A percentile compares a stretch with the other conserved stretches of the same genome.
Conservation (phyloP, 257 asterid genomes). For the Nicotiana knightiana region DNA sequence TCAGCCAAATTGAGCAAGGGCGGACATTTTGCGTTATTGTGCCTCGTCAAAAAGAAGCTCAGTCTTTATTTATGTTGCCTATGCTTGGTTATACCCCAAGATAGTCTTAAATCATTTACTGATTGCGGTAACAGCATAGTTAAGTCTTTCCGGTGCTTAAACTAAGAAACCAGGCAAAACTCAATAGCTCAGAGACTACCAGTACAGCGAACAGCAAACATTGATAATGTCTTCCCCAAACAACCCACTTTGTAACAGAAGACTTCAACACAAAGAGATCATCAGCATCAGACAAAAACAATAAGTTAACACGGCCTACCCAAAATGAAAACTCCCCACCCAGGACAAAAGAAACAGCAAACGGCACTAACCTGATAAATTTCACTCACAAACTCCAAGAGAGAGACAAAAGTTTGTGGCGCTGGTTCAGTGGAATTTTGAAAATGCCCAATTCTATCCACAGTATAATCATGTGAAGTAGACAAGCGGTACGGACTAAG, state of each 20-base stretch:
- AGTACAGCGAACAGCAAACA: neutral
- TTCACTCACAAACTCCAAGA: slow-evolving; percentile 92
- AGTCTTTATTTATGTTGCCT: neutral
- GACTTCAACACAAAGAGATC: neutral
- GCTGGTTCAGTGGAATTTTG: slow-evolving; percentile 46
- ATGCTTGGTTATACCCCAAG: neutral
- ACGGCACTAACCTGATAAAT: slow-evolving; percentile 68
- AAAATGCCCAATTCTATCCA: slow-evolving; percentile 45
- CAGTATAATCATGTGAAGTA: slow-evolving; percentile 44
- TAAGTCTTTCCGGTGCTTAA: neutral
- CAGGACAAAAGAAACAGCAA: slow-evolving; percentile 9
- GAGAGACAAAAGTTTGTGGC: slow-evolving; percentile 69
- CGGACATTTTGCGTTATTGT: neutral
- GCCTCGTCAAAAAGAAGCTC: neutral
- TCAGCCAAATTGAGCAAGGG: neutral
- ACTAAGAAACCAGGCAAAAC: neutral
- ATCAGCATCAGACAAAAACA: neutral
- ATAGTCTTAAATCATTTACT: neutral
- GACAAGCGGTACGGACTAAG: slow-evolving; percentile 63
- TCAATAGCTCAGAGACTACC: neutral
- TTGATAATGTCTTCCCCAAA: neutral
- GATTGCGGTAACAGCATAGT: neutral
- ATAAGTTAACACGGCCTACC: no score
- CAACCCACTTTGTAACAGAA: neutral
- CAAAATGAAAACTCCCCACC: neutral